phyloP scores from a whole-genome alignment of 306 rosid species.

The cucumber (Cucumis sativus) region DNA sequence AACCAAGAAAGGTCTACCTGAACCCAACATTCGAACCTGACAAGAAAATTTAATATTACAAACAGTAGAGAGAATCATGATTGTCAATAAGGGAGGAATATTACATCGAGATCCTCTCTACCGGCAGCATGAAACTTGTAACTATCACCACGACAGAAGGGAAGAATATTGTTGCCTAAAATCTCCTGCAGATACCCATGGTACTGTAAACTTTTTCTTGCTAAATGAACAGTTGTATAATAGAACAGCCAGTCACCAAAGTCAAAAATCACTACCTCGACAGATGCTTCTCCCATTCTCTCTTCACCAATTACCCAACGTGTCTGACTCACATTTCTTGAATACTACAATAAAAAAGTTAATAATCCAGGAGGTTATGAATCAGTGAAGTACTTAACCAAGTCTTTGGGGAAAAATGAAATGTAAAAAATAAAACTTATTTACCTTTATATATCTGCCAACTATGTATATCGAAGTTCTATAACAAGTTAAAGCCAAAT shows the following conservation, averaged over 20 bases:
- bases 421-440: neutral
- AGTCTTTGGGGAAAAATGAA: neutral
- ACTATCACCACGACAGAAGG: slow-evolving; percentile 60
- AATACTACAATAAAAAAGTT: slow-evolving; percentile 47
- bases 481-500: slow-evolving; percentile 32
- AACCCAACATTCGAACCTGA: slow-evolving; percentile 91
- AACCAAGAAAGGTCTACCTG: slow-evolving; percentile 87
- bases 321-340: slow-evolving; percentile 93
- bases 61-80: slow-evolving; percentile 11
- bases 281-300: slow-evolving; percentile 96
- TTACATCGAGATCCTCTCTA: slow-evolving; percentile 93
- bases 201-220: slow-evolving; percentile 15
- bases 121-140: slow-evolving; percentile 97
- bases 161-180: slow-evolving; percentile 54
- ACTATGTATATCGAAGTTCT: slow-evolving; percentile 53
- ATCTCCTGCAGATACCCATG: slow-evolving; percentile 47
- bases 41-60: slow-evolving; percentile 6
- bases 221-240: slow-evolving; percentile 7
- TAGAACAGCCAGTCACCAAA: slow-evolving; percentile 3
- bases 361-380: neutral
- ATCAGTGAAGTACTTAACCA: neutral
- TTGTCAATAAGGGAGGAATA: slow-evolving; percentile 1
- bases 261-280: slow-evolving; percentile 48
- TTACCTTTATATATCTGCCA: slow-evolving; percentile 86
- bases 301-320: slow-evolving; percentile 90